A percentile compares a stretch with the other conserved stretches of the same genome.
Conservation (phyloP, 2,329 filamentous ascomycete species). For the Aspergillus transmontanensis region DNA sequence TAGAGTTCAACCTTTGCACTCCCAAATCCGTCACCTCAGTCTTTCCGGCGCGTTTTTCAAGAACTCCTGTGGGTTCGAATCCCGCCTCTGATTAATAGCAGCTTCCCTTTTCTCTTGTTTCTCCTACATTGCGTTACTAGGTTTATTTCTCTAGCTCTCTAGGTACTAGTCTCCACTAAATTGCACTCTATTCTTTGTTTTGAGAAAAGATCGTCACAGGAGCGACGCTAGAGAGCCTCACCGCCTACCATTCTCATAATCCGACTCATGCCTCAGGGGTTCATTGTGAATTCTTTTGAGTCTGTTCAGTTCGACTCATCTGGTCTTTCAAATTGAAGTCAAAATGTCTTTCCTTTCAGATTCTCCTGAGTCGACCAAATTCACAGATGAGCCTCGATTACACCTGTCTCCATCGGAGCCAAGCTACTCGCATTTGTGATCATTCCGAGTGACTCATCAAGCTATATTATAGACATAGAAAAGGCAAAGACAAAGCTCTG, state of each 20-base stretch:
- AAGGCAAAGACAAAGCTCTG: background rate
- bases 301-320: background rate
- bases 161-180: no score
- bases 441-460: background rate
- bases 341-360: background rate
- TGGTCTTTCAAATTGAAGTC: background rate
- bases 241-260: background rate
- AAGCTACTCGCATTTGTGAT: background rate
- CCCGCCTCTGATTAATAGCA: no score
- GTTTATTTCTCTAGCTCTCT: no score
- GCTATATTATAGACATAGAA: background rate
- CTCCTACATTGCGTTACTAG: no score
- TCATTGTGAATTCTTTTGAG: background rate
- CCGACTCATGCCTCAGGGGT: background rate
- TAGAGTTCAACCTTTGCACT: no score
- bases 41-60: no score
- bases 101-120: no score
- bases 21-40: no score
- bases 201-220: no score
- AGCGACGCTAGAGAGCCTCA: background rate
- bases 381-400: background rate
- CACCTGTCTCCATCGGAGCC: background rate
- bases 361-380: background rate
- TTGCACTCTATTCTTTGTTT: no score
- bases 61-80: no score